Conservation (phyloP, 2,329 filamentous ascomycete genomes). For the Catunica adiposa region DNA sequence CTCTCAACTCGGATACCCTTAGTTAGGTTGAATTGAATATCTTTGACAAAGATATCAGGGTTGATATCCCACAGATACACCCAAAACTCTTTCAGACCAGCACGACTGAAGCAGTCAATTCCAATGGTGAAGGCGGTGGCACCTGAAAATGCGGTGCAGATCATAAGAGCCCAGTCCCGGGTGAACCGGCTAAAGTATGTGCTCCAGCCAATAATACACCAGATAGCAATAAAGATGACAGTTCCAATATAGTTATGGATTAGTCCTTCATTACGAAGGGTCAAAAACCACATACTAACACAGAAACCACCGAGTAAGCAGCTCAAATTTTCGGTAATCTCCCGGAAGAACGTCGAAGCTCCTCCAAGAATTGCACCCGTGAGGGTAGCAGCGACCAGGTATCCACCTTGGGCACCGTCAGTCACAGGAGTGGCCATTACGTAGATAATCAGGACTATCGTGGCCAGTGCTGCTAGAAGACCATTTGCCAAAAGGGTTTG, state of each 20-base stretch:
- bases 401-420: constrained; percentile 66
- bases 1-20: constrained; percentile 75
- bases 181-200: constrained; percentile 67
- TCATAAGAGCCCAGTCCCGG: constrained; percentile 60
- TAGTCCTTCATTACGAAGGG: constrained; percentile 59
- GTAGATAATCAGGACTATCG: constrained; percentile 72
- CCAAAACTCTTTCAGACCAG: constrained; percentile 95
- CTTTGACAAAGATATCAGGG: constrained; percentile 55
- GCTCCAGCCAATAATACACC: constrained; percentile 52
- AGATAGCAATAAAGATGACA: constrained; percentile 57
- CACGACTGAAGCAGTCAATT: constrained; percentile 76
- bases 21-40: constrained; percentile 68
- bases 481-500: constrained; percentile 68
- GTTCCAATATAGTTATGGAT: constrained; percentile 45
- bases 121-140: constrained; percentile 66
- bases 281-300: constrained; percentile 78
- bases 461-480: constrained; percentile 54
- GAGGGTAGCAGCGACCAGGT: constrained; percentile 60
- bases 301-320: constrained; percentile 79
- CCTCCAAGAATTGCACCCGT: constrained; percentile 61
- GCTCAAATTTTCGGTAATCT: constrained; percentile 65
- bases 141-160: constrained; percentile 62
- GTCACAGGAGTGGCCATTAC: constrained; percentile 67
- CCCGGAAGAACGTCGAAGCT: constrained; percentile 60
- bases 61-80: constrained; percentile 80